Base-by-base conservation (phyloP, 2,329 filamentous ascomycete genomes). In the Cercospora citrullina region DNA sequence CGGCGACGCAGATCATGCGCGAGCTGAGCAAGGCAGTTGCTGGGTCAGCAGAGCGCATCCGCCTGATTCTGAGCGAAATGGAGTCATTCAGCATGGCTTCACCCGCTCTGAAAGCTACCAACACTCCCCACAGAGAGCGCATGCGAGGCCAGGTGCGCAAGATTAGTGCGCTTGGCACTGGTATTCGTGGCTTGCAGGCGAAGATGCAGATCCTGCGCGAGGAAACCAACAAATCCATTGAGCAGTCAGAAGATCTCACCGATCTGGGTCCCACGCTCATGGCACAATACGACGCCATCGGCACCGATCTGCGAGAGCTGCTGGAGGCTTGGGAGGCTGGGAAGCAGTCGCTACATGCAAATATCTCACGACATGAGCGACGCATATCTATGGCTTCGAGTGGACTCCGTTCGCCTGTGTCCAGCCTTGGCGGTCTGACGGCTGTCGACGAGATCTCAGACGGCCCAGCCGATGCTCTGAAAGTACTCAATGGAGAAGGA, bases 231-330 rank as follows among this genome's bases (percentile, higher is more conserved):
- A 87, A 87, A 68, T 89, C 89, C 53, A 81, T 97, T 30, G 91
- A 96, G 75, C 89, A 90, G 73, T 89, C 91, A 1, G 81, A 83
- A 18, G 78, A 79, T 51, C 72, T 78, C 16, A 77, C 77, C 21
- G 91, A 96, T 72, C 86, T 97, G 16, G 92, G 91, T 0, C 87
- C 90, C 0, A 89, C 89, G 70, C 85, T 98, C 45, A 90, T 97
- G 85, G 82, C 89, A 23, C 95, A 98, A 76, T 99, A 98, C 79
- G 95, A 99, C 66, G 94, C 93, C 4, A 96, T 99, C 71, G 95
- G 95, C 2, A 85, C 89, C 28, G 95, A 99, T 76, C 85, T 99
- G 55, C 90, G 90, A 77, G 81, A 79, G 55, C 76, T 85, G 18
- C 78, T 84, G 63, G 81, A 83, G 72, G 82, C 83, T 2, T 85